Evolutionary conservation across 768 basidiomycete genomes (phyloP), one percentile per base, ranked within the genome.

Genomic region (Symmetrospora coprosmae): DNA sequence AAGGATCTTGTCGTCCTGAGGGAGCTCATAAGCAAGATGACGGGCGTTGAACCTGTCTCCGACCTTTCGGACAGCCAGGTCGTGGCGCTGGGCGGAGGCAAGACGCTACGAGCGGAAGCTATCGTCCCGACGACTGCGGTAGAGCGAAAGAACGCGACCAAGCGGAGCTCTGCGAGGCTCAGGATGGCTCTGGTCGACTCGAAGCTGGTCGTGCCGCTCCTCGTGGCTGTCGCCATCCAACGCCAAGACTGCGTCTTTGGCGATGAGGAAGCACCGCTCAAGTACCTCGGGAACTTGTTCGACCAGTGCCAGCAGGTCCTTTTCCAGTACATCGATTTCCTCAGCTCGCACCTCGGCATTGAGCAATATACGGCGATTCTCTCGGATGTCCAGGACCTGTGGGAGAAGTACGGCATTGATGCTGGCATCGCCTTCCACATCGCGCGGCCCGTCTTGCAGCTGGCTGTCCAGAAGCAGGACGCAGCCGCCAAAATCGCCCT

Each of bases 271-370:
- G 80, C 84, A 4, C 82, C 88, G 72, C 73, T 89, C 23, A 94
- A 92, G 73, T 85, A 86, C 1, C 74, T 97, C 45, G 85, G 85
- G 21, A 82, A 84, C 62, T 76, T 92, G 30, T 94, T 85, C 70
- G 94, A 99, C 73, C 80, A 94, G 90, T 87, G 82, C 7, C 90
- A 96, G 64, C 89, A 86, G 3, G 86, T 92, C 28, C 76, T 97
- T 40, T 76, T 90, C 51, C 94, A 97, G 76, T 94, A 89, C 71
- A 73, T 90, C 60, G 91, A 94, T 62, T 78, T 96, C 60, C 77
- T 99, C 53, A 83, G 82, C 13, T 81, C 84, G 19, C 81, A 84
- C 11, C 74, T 92, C 21, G 69, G 79, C 16, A 73, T 83, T 0
- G 77, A 82, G 58, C 84, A 87, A 55, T 91, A 90, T 67, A 78